Percentiles rank a stretch among this genome's conserved stretches.
phyloP scores from a whole-genome alignment of 2,329 filamentous ascomycete genomes.

The Trichoderma pleuroti region DNA sequence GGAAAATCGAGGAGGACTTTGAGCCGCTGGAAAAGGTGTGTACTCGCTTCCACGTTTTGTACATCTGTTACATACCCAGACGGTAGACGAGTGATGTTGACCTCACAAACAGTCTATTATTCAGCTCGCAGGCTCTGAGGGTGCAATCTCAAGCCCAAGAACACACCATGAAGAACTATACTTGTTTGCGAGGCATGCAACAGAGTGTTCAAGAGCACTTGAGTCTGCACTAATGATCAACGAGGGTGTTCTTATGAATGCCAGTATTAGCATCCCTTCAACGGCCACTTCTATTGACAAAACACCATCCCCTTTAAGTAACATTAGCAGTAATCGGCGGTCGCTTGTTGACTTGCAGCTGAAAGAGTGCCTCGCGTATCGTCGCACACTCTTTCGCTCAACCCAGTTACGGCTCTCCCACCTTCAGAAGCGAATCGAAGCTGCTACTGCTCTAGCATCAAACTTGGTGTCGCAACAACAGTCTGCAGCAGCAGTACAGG shows the following conservation, averaged over 20 bases:
- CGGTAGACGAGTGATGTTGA: background rate
- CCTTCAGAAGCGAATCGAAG: conserved; percentile 36
- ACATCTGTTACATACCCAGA: background rate
- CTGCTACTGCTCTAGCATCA: conserved; percentile 34
- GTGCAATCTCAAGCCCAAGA: conserved; percentile 21
- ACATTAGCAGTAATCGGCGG: background rate
- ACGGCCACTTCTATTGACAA: background rate
- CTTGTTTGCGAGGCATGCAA: conserved; percentile 32
- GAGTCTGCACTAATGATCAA: conserved; percentile 29
- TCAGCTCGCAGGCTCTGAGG: conserved; percentile 23
- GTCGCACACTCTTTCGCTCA: conserved; percentile 33
- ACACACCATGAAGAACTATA: conserved; percentile 30
- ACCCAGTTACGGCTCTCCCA: conserved; percentile 35
- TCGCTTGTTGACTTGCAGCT: conserved; percentile 27
- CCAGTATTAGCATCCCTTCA: background rate
- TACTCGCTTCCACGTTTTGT: background rate
- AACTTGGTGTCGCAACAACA: conserved; percentile 38
- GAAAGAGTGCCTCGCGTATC: conserved; percentile 30
- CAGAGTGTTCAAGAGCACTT: conserved; percentile 30
- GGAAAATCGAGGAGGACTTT: conserved; percentile 32
- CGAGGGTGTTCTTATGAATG: conserved; percentile 15
- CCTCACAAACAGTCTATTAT: conserved; percentile 24
- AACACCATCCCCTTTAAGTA: background rate
- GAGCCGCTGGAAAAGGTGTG: conserved; percentile 30
- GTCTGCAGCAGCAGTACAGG: conserved; percentile 34